phyloP scores from a whole-genome alignment of 805 yeast species.

The Monosporozyma siamensis region DNA sequence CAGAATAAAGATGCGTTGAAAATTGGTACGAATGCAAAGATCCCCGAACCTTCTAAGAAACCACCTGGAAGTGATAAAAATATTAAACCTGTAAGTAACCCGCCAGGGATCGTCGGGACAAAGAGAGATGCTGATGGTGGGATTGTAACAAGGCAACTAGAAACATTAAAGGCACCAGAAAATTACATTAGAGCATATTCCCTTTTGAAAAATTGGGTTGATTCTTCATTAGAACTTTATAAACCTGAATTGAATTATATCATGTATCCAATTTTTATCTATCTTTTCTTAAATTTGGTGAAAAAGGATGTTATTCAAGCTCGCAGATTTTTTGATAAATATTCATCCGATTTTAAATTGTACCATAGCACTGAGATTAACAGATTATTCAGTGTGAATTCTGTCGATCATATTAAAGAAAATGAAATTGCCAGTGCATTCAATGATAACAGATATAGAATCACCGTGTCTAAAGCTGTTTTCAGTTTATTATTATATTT shows the following conservation, averaged over 20 bases:
- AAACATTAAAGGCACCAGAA: slow-evolving; percentile 40
- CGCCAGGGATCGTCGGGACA: slow-evolving; percentile 8
- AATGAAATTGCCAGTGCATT: slow-evolving; percentile 74
- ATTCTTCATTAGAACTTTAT: slow-evolving; percentile 81
- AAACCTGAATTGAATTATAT: slow-evolving; percentile 78
- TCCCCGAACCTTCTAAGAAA: slow-evolving; percentile 24
- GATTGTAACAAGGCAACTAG: slow-evolving; percentile 17
- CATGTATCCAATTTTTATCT: slow-evolving; percentile 87
- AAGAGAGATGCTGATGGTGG: slow-evolving; percentile 27
- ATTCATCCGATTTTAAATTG: slow-evolving; percentile 60
- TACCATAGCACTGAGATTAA: slow-evolving; percentile 73
- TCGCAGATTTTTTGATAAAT: slow-evolving; percentile 65
- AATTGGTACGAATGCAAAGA: slow-evolving; percentile 36
- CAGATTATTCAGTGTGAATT: slow-evolving; percentile 60
- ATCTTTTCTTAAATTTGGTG: slow-evolving; percentile 73
- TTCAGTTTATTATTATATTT: slow-evolving; percentile 77
- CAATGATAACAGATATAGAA: slow-evolving; percentile 59
- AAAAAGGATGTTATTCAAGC: slow-evolving; percentile 55
- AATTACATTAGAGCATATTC: slow-evolving; percentile 73
- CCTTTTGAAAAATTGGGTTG: slow-evolving; percentile 80
- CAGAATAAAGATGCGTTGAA: slow-evolving; percentile 39
- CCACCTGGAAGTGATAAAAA: slow-evolving; percentile 26
- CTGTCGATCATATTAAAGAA: slow-evolving; percentile 73
- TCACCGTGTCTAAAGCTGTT: slow-evolving; percentile 73
- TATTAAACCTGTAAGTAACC: slow-evolving; percentile 28